Evolutionary conservation across 148 eudicot species (phyloP), one percentile per base, ranked within the genome.

Genomic region (Selenicereus undatus): DNA sequence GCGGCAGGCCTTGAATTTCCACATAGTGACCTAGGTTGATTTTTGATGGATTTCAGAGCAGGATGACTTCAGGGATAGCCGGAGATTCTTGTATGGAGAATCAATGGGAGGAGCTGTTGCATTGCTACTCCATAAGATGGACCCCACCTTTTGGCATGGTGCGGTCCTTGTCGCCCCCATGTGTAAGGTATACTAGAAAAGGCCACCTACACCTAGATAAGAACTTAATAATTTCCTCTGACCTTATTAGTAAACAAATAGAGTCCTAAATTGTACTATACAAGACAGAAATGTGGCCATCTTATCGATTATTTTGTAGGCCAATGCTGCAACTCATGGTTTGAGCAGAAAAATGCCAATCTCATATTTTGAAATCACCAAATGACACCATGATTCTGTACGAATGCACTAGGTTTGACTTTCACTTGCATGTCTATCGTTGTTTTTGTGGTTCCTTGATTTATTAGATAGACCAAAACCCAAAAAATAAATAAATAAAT

Each of bases 31-130:
- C 73, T 82, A 65, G 58, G 75, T 75, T 66, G 51, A 66, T 66
- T 82, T 64, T 82, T 30, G 18, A 50, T 75, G 80, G 66, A 24
- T 76, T 43, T 77, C 94, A 96, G 99, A 83, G 29, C 87, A 88
- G 78, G 88, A 91, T 80, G 98, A 91, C 83, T 92, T 92, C 56
- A 89, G 66, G 81, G 91, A 80, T 42, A 94, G 92, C 78, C 89
- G 83, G 65, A 90, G 95, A 89, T 96, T 96, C 76, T 76, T 96
- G 51, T 96, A 96, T 71, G 99, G 99, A 58, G 99, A 96, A 83
- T 96, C 99, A 27, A 96, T 96, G 99, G 99, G 99, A 81, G 99
- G 99, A 30, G 99, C 99, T 16, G 98, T 96, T 50, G 88, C 98
- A 12, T 87, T 96, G 78, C 85, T 94, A 52, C 85, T 87, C 48